Evolutionary conservation across 2,329 filamentous ascomycete species (phyloP).

Genomic region (Neopestalotiopsis rosae): DNA sequence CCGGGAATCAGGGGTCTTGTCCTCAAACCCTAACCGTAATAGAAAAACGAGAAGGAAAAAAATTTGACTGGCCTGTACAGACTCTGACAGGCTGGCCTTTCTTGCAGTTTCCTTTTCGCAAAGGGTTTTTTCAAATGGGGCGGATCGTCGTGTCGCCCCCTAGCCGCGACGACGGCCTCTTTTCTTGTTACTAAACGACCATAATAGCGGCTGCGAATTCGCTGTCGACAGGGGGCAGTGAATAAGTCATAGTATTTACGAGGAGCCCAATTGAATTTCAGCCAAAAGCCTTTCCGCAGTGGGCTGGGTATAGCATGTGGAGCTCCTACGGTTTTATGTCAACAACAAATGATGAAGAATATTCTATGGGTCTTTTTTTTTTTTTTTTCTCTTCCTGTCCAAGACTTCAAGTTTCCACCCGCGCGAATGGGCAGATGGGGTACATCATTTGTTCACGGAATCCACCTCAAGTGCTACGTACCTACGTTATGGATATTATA

Average conservation of each 20-base stretch:
- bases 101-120: neutral
- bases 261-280: neutral
- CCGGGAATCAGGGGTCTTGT: neutral
- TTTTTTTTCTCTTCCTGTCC: neutral
- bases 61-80: neutral
- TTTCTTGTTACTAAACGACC: neutral
- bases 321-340: neutral
- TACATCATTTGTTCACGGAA: neutral
- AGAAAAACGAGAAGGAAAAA: neutral
- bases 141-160: neutral
- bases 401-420: neutral
- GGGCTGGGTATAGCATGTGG: neutral
- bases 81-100: neutral
- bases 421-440: neutral
- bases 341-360: neutral
- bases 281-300: neutral
- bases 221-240: neutral
- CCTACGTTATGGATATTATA: neutral
- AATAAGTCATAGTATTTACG: neutral
- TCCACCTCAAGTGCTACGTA: neutral
- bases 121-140: neutral
- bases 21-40: neutral
- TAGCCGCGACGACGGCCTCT: neutral
- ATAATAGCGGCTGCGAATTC: constrained; percentile 1
- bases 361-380: neutral